These are phyloP conservation scores for Sarcodon sp. DNA, from an alignment of 768 basidiomycete genomes.

Conservation along the genomic window DNA sequence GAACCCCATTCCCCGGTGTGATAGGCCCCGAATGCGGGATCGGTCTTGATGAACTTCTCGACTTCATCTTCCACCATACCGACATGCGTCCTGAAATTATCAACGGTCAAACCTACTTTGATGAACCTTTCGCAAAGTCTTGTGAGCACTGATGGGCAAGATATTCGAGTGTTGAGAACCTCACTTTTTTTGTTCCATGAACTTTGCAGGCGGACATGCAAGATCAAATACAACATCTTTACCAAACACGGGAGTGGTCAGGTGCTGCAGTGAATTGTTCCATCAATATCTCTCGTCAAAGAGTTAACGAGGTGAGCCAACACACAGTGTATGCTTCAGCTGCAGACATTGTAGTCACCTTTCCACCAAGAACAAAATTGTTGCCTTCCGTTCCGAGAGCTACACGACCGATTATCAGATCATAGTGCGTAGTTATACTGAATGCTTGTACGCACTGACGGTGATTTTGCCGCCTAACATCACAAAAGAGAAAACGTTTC, in stretches of 20 bases:
- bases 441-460: conserved; percentile 21
- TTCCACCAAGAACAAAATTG: conserved; percentile 90
- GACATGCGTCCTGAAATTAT: conserved; percentile 79
- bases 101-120: conserved; percentile 87
- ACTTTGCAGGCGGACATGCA: conserved; percentile 73
- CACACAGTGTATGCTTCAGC: conserved; percentile 91
- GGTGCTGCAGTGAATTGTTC: conserved; percentile 35
- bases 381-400: conserved; percentile 85
- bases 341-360: conserved; percentile 82
- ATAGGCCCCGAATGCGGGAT: conserved; percentile 46
- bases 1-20: conserved; percentile 66
- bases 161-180: too few species aligned
- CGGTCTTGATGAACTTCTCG: conserved; percentile 54
- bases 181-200: conserved; percentile 95
- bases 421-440: too few species aligned
- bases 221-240: conserved; percentile 92
- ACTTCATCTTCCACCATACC: conserved; percentile 30
- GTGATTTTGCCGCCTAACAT: conserved; percentile 85
- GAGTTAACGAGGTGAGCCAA: not conserved
- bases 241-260: conserved; percentile 93
- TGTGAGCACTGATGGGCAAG: too few species aligned
- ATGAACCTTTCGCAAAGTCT: conserved; percentile 36
- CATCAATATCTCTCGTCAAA: conserved; percentile 1
- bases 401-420: too few species aligned
- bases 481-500: conserved; percentile 91